Conservation (phyloP, 176 grass and related monocot species). For the Eremochloa ophiuroides region DNA sequence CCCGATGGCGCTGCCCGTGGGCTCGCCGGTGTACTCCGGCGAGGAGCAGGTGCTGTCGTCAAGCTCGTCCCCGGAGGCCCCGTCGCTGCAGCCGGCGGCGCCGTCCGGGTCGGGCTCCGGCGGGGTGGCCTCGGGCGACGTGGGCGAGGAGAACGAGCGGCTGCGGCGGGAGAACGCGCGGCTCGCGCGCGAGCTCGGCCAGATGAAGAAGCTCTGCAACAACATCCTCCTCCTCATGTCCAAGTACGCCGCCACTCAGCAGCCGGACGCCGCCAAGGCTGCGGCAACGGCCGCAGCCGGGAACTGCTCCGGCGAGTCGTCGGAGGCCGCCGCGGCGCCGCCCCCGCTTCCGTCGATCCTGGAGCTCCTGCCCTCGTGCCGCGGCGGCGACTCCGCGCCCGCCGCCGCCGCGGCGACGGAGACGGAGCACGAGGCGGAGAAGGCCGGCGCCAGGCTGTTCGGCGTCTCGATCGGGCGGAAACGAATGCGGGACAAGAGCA, state of each 20-base stretch:
- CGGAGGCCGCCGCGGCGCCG: slow-evolving; percentile 6
- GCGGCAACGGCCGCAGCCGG: background rate
- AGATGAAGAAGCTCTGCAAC: slow-evolving; percentile 90
- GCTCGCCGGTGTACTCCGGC: slow-evolving; percentile 45
- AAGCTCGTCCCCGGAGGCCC: slow-evolving; percentile 44
- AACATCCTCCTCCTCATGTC: slow-evolving; percentile 82
- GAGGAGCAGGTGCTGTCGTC: slow-evolving; percentile 79
- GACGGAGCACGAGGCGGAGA: slow-evolving; percentile 8
- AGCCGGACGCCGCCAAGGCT: slow-evolving; percentile 2
- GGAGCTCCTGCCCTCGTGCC: slow-evolving; percentile 53
- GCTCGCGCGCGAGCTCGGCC: slow-evolving; percentile 56
- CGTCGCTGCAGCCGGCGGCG: background rate
- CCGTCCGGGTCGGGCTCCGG: slow-evolving; percentile 33
- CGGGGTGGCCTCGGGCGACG: slow-evolving; percentile 17
- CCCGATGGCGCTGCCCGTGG: slow-evolving; percentile 48
- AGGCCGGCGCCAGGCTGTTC: slow-evolving; percentile 51
- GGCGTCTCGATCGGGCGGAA: slow-evolving; percentile 74
- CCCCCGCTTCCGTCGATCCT: slow-evolving; percentile 25
- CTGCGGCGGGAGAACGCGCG: slow-evolving; percentile 62
- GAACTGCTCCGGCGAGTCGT: slow-evolving; percentile 29
- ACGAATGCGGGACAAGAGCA: slow-evolving; percentile 26
- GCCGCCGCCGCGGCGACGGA: background rate
- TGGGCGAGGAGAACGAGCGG: slow-evolving; percentile 61
- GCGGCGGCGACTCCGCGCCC: background rate
- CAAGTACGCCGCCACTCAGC: slow-evolving; percentile 50